phyloP scores from a whole-genome alignment of 2,329 filamentous ascomycete genomes.

The Pseudocercospora macadamiae region DNA sequence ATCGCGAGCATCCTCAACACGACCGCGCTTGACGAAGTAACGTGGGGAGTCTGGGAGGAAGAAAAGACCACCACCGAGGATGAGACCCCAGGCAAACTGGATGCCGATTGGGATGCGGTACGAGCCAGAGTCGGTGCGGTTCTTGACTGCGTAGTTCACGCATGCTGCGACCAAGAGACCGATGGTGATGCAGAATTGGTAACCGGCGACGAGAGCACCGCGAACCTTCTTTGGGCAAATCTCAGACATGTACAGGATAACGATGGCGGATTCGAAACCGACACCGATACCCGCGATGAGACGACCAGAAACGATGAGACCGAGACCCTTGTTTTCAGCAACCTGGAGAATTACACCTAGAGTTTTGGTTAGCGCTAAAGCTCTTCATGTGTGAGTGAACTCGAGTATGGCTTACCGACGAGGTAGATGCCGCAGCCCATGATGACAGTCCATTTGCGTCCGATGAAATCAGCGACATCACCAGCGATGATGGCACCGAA shows the following conservation, averaged over 20 bases:
- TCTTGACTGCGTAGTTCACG: slow-evolving; percentile 72
- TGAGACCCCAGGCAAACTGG: slow-evolving; percentile 78
- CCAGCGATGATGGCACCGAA: slow-evolving; percentile 77
- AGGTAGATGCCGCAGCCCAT: slow-evolving; percentile 72
- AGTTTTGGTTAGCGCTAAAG: neutral
- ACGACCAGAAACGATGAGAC: slow-evolving; percentile 71
- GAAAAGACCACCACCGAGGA: slow-evolving; percentile 72
- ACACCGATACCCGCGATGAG: slow-evolving; percentile 76
- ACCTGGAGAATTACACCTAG: slow-evolving; percentile 65
- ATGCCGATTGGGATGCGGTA: slow-evolving; percentile 82
- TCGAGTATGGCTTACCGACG: slow-evolving; percentile 40
- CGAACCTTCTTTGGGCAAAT: slow-evolving; percentile 63
- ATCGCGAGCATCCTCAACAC: slow-evolving; percentile 65
- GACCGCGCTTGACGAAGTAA: slow-evolving; percentile 79
- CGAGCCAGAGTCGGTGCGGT: slow-evolving; percentile 63
- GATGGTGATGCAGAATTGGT: slow-evolving; percentile 82
- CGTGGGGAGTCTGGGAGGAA: slow-evolving; percentile 83
- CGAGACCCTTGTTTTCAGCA: slow-evolving; percentile 58
- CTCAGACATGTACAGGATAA: slow-evolving; percentile 87
- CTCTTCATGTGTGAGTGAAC: neutral
- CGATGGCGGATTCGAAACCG: slow-evolving; percentile 77
- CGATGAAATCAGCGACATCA: slow-evolving; percentile 74
- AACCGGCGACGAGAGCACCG: slow-evolving; percentile 77
- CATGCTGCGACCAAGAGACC: slow-evolving; percentile 68
- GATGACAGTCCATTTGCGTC: slow-evolving; percentile 73